phyloP scores from a whole-genome alignment of 352 stramenopile species.

The Globisporangium echinulatum region DNA sequence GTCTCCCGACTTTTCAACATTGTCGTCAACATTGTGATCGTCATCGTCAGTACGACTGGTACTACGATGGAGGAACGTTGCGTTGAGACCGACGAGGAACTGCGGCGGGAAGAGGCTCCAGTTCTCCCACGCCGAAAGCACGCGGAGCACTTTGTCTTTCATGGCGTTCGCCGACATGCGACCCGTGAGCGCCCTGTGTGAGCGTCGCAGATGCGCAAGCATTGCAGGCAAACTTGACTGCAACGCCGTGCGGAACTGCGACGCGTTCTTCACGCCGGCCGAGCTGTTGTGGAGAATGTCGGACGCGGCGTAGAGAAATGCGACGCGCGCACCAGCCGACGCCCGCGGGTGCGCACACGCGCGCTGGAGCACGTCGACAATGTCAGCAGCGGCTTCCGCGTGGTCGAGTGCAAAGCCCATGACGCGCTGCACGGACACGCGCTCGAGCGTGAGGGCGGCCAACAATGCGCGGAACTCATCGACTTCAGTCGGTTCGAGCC shows the following conservation, averaged over 20 bases:
- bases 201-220: constrained; percentile 41
- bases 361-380: constrained; percentile 44
- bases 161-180: constrained; percentile 79
- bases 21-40: constrained; percentile 45
- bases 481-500: constrained; percentile 43
- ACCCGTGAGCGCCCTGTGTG: constrained; percentile 47
- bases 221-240: constrained; percentile 76
- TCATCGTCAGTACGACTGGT: too few relatives aligned
- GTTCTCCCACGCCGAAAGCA: constrained; percentile 68
- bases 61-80: constrained; percentile 48
- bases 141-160: constrained; percentile 73
- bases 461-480: constrained; percentile 48
- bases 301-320: constrained; percentile 74
- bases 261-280: constrained; percentile 84
- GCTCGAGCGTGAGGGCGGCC: constrained; percentile 43
- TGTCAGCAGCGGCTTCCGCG: constrained; percentile 64
- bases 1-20: constrained; percentile 22
- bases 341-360: constrained; percentile 32
- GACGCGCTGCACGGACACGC: constrained; percentile 55
- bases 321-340: constrained; percentile 45
- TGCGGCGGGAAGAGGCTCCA: constrained; percentile 77
- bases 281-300: constrained; percentile 90
- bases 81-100: constrained; percentile 73
- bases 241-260: constrained; percentile 83
- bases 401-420: constrained; percentile 83